Evolutionary conservation across 2,329 filamentous ascomycete genomes (phyloP).

Genomic region (Aureobasidium namibiae): DNA sequence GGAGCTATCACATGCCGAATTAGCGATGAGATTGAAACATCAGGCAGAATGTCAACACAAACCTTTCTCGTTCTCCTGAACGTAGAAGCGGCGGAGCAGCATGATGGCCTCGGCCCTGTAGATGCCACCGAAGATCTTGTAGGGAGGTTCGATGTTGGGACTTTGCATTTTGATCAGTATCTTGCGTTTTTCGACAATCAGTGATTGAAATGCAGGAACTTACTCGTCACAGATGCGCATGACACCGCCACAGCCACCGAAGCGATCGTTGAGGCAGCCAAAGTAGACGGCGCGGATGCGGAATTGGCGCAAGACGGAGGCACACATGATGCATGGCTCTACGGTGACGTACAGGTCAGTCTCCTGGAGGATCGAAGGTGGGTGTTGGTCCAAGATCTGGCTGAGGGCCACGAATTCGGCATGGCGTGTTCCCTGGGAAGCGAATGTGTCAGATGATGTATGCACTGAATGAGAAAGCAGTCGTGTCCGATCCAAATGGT

Average conservation of each 20-base stretch:
- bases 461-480: background rate
- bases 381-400: slow-evolving; percentile 55
- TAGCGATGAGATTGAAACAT: background rate
- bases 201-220: slow-evolving; percentile 20
- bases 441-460: background rate
- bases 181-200: background rate
- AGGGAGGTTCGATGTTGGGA: slow-evolving; percentile 67
- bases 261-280: slow-evolving; percentile 91
- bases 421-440: slow-evolving; percentile 75
- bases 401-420: slow-evolving; percentile 88
- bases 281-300: slow-evolving; percentile 86
- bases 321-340: slow-evolving; percentile 98
- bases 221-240: slow-evolving; percentile 72
- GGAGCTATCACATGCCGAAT: slow-evolving; percentile 38
- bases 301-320: slow-evolving; percentile 81
- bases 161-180: slow-evolving; percentile 18
- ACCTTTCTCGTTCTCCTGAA: slow-evolving; percentile 95
- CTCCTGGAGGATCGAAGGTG: slow-evolving; percentile 60
- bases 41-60: background rate
- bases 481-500: too few relatives aligned
- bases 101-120: slow-evolving; percentile 90
- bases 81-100: slow-evolving; percentile 85
- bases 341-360: slow-evolving; percentile 91
- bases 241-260: slow-evolving; percentile 91
- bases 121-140: slow-evolving; percentile 77